A percentile compares a stretch with the other conserved stretches of the same genome.
Conservation (phyloP, 1,139 yeast genomes). For the Pichia cactophila region DNA sequence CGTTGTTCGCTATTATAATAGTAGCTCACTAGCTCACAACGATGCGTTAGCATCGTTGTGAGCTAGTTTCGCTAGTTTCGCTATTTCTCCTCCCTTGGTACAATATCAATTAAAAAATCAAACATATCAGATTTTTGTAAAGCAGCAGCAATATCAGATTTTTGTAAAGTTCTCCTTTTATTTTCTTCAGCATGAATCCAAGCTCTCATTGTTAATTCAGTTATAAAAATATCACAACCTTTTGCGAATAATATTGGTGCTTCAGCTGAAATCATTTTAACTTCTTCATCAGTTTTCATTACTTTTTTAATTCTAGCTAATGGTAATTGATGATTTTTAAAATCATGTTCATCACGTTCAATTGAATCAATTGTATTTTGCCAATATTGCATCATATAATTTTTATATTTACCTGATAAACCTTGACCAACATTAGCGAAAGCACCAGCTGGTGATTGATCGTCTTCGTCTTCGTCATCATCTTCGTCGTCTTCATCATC, state of each 20-base stretch:
- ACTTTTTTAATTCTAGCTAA: constrained; percentile 91
- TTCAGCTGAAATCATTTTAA: constrained; percentile 94
- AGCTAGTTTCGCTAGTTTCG: constrained; percentile 22
- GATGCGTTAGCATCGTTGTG: no score
- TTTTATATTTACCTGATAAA: constrained; percentile 70
- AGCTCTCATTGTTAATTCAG: constrained; percentile 95
- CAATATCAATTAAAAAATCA: constrained; percentile 91
- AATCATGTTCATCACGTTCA: constrained; percentile 85
- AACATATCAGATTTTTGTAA: constrained; percentile 93
- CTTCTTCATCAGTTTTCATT: constrained; percentile 97
- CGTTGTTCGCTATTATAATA: no score
- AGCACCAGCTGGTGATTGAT: constrained; percentile 79
- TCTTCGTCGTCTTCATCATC: constrained; percentile 5
- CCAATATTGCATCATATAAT: constrained; percentile 94
- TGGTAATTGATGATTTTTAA: constrained; percentile 90
- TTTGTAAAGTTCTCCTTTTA: constrained; percentile 87
- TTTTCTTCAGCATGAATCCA: constrained; percentile 98
- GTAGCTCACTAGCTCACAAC: no score
- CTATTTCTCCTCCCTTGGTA: constrained; percentile 73
- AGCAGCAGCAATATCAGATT: constrained; percentile 93
- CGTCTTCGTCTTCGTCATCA: constrained; percentile 6
- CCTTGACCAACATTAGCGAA: constrained; percentile 95
- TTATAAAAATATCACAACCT: constrained; percentile 94
- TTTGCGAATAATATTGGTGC: constrained; percentile 96
- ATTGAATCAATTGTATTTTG: constrained; percentile 88